phyloP scores from a whole-genome alignment of 2,329 filamentous ascomycete species.

The Tolypocladium nubicola region DNA sequence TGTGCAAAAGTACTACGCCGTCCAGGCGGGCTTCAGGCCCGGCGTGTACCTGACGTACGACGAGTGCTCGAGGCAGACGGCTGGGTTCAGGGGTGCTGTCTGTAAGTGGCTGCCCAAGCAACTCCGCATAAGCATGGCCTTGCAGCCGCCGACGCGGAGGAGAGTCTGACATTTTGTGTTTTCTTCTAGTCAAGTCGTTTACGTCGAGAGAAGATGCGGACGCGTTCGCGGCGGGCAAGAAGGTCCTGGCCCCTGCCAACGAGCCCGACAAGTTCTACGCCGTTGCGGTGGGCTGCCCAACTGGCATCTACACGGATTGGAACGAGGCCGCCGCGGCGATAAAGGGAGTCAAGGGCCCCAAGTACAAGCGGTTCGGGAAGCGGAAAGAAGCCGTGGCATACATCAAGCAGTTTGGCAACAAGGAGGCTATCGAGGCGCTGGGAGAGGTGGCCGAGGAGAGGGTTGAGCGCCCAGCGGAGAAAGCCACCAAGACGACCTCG shows the following conservation, averaged over 20 bases:
- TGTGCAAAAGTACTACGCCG: slow-evolving; percentile 51
- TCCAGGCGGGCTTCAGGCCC: slow-evolving; percentile 42
- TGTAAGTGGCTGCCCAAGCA: slow-evolving; percentile 42
- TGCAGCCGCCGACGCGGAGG: background rate
- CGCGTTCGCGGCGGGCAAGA: slow-evolving; percentile 58
- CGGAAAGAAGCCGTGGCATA: slow-evolving; percentile 68
- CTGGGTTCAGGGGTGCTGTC: slow-evolving; percentile 51
- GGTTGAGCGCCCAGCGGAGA: slow-evolving; percentile 6
- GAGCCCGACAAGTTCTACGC: slow-evolving; percentile 45
- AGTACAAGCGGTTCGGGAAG: slow-evolving; percentile 59
- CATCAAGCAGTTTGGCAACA: slow-evolving; percentile 42
- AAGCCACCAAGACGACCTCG: slow-evolving; percentile 13
- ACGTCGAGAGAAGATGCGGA: slow-evolving; percentile 63
- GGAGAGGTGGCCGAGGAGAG: slow-evolving; percentile 16
- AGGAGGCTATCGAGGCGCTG: slow-evolving; percentile 29
- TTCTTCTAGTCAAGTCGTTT: slow-evolving; percentile 65
- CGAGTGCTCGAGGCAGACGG: slow-evolving; percentile 51
- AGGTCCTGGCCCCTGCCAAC: slow-evolving; percentile 24
- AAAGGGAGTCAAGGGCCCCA: slow-evolving; percentile 57
- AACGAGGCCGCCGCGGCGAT: slow-evolving; percentile 62
- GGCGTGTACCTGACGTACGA: slow-evolving; percentile 53
- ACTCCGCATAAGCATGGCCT: background rate
- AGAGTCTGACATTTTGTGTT: background rate
- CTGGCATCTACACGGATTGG: slow-evolving; percentile 57
- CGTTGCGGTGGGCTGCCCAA: slow-evolving; percentile 45